Evolutionary conservation across 305 asterid species (phyloP).

Genomic region (Nicotiana rustica): DNA sequence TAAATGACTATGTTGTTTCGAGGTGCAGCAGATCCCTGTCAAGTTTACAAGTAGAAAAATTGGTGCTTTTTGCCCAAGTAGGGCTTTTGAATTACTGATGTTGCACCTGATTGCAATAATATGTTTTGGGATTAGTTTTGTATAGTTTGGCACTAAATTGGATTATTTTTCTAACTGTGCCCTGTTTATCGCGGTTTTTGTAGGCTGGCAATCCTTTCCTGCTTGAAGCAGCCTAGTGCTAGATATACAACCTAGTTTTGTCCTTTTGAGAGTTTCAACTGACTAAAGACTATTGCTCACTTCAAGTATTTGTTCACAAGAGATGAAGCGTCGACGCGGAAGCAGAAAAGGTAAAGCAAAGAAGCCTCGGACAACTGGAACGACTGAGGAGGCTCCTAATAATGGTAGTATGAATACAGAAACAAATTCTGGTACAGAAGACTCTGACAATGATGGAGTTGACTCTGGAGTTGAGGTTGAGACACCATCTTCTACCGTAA

Average conservation of each 20-base stretch:
- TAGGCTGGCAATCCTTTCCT: neutral
- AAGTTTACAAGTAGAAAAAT: neutral
- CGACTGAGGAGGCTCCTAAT: slow-evolving; percentile 60
- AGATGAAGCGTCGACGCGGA: slow-evolving; percentile 84
- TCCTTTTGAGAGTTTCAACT: slow-evolving; percentile 19
- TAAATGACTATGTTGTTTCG: neutral
- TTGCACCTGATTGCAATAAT: neutral
- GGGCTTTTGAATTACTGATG: neutral
- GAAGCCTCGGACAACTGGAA: slow-evolving; percentile 58
- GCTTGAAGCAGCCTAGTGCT: neutral
- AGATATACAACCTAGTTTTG: neutral
- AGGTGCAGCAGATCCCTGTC: slow-evolving; percentile 4
- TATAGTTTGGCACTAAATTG: neutral
- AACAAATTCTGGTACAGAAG: slow-evolving; percentile 65
- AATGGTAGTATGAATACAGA: slow-evolving; percentile 56
- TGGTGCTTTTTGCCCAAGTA: slow-evolving; percentile 9
- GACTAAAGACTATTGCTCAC: neutral
- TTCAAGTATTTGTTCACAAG: slow-evolving; percentile 16
- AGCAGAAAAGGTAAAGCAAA: slow-evolving; percentile 69
- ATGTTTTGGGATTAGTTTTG: neutral
- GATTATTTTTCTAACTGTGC: neutral
- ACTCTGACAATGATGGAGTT: slow-evolving; percentile 64
- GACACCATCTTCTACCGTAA: slow-evolving; percentile 56
- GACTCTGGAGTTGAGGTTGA: slow-evolving; percentile 76
- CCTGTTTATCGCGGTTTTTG: neutral